phyloP scores from a whole-genome alignment of 2,329 filamentous ascomycete genomes.

The Phoma sp. region DNA sequence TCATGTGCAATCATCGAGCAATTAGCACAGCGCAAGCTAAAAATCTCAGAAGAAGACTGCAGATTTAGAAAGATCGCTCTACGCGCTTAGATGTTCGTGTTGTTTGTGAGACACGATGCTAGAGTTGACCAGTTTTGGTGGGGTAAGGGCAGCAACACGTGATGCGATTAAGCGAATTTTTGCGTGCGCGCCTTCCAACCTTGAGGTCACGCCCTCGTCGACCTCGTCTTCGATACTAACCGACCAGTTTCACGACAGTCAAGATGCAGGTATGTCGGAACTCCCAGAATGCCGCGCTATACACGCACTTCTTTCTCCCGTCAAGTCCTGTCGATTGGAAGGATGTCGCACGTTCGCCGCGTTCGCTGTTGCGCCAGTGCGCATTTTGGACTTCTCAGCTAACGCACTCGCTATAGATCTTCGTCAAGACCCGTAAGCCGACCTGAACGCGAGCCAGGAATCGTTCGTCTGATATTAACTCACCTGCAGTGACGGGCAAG shows the following conservation, averaged over 20 bases:
- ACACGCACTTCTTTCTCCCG: neutral
- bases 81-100: neutral
- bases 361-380: neutral
- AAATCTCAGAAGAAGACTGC: too few species aligned
- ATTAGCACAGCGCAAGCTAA: too few species aligned
- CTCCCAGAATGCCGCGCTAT: neutral
- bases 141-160: slow-evolving; percentile 2
- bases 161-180: neutral
- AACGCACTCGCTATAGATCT: slow-evolving; percentile 57
- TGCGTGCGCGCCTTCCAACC: neutral
- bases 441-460: neutral
- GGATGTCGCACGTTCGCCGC: neutral
- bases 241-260: slow-evolving; percentile 10
- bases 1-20: too few species aligned
- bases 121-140: neutral
- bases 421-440: slow-evolving; percentile 90
- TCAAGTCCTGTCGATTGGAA: neutral
- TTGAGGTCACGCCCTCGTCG: neutral
- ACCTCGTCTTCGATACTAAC: slow-evolving; percentile 7
- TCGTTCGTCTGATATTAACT: slow-evolving; percentile 13
- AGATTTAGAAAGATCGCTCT: too few species aligned
- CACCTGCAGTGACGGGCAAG: slow-evolving; percentile 76
- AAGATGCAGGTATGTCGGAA: slow-evolving; percentile 1
- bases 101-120: neutral
- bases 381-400: slow-evolving; percentile 1